These are phyloP conservation scores for Cephalotrichum gorgonifer DNA, from an alignment of 2,329 filamentous ascomycete genomes.

Conservation along the genomic window DNA sequence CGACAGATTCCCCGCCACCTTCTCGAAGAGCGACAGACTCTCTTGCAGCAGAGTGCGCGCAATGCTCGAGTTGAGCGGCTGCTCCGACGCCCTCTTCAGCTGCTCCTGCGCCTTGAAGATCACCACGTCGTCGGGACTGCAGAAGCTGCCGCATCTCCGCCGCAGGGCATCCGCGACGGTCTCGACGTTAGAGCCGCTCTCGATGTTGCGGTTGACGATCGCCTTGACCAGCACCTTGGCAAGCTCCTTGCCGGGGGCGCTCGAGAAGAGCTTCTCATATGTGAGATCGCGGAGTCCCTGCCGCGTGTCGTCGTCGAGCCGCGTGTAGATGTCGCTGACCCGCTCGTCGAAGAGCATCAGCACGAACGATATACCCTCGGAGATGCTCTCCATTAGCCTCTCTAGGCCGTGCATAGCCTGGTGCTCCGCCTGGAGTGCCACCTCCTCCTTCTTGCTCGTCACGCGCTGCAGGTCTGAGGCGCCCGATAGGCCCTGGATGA, in stretches of 20 bases:
- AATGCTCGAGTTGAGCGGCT: slow-evolving; percentile 61
- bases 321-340: slow-evolving; percentile 74
- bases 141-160: slow-evolving; percentile 90
- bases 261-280: slow-evolving; percentile 80
- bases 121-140: slow-evolving; percentile 90
- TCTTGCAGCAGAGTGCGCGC: slow-evolving; percentile 77
- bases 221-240: slow-evolving; percentile 94
- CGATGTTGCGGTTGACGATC: slow-evolving; percentile 96
- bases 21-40: slow-evolving; percentile 77
- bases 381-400: slow-evolving; percentile 77
- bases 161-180: slow-evolving; percentile 92
- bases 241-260: slow-evolving; percentile 68
- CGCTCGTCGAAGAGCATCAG: slow-evolving; percentile 90
- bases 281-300: slow-evolving; percentile 66
- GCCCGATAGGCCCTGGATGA: slow-evolving; percentile 90
- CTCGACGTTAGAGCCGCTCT: slow-evolving; percentile 93
- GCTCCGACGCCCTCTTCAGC: slow-evolving; percentile 77
- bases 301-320: slow-evolving; percentile 61
- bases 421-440: slow-evolving; percentile 88
- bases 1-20: slow-evolving; percentile 75
- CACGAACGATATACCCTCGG: slow-evolving; percentile 94
- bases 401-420: slow-evolving; percentile 81
- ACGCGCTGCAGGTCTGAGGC: slow-evolving; percentile 74
- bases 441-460: slow-evolving; percentile 77
- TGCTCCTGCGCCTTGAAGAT: slow-evolving; percentile 98